Percentiles rank a stretch among this genome's conserved stretches.
Evolutionary conservation across 78 protist genomes (phyloP).

Genomic region (Chrysochromulina parva): DNA sequence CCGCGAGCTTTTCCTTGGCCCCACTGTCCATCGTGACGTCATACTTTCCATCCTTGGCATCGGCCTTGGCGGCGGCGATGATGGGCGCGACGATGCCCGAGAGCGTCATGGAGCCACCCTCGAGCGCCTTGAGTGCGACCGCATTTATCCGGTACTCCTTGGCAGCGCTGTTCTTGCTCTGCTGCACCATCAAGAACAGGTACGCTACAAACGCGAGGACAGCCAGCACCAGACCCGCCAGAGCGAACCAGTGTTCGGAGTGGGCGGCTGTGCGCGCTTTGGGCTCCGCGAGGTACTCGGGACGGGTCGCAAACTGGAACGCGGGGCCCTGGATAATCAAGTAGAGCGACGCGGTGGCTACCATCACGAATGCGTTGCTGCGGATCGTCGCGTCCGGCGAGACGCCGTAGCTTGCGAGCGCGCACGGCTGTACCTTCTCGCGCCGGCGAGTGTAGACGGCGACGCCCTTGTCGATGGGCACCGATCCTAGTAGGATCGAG

Average conservation of each 20-base stretch:
- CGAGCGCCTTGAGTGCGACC: too few species aligned
- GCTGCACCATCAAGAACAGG: neutral
- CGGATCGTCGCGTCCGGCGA: neutral
- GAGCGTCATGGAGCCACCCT: too few species aligned
- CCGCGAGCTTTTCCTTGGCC: neutral
- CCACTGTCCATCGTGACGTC: too few species aligned
- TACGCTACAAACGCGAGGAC: conserved; percentile 45
- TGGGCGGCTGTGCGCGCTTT: neutral
- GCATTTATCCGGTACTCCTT: too few species aligned
- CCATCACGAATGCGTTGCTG: conserved; percentile 57
- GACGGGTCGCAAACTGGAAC: neutral
- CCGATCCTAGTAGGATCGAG: neutral
- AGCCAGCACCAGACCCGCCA: conserved; percentile 61
- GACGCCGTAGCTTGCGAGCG: conserved; percentile 14
- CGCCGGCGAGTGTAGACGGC: neutral
- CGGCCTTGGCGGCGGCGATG: too few species aligned
- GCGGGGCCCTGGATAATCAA: conserved; percentile 70
- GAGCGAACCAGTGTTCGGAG: conserved; percentile 43
- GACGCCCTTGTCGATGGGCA: neutral
- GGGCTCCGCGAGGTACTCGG: neutral
- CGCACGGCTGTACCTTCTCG: neutral
- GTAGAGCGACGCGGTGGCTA: conserved; percentile 39
- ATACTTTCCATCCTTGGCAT: too few species aligned
- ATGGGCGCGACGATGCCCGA: too few species aligned
- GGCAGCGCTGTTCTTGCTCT: neutral